Evolutionary conservation across 176 grass and related monocot genomes (phyloP).

Genomic region (Aegilops longissima): DNA sequence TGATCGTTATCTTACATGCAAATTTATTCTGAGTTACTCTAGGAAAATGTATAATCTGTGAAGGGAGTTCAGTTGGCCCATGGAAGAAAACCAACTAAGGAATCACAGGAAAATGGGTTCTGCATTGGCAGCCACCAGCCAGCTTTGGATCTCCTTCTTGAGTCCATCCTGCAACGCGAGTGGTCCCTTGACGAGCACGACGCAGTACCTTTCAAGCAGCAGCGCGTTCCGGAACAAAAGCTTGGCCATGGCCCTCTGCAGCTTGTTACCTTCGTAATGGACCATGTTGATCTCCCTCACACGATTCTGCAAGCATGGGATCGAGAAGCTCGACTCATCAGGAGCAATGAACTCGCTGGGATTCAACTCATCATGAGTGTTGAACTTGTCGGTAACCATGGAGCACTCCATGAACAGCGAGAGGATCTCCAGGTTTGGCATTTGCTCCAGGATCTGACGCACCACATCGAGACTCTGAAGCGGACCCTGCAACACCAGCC

Average conservation of each 20-base stretch:
- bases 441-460: not conserved
- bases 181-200: not conserved
- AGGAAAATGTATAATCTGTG: no score
- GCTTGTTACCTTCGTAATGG: not conserved
- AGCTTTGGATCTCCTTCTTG: not conserved
- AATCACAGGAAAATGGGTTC: not conserved
- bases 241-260: not conserved
- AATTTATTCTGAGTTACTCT: no score
- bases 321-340: not conserved
- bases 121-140: not conserved
- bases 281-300: not conserved
- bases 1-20: no score
- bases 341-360: no score
- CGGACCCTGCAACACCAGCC: not conserved
- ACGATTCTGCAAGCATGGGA: not conserved
- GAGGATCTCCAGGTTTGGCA: not conserved
- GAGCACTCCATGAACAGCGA: not conserved
- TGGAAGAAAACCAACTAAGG: no score
- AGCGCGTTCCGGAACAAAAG: not conserved
- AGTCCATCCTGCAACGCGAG: not conserved
- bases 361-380: no score
- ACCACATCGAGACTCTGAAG: not conserved
- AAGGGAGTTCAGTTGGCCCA: no score
- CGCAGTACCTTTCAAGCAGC: not conserved
- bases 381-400: no score